These are phyloP conservation scores for Puccinia coronata DNA, from an alignment of 1,284 basidiomycete species.

Conservation along the genomic window DNA sequence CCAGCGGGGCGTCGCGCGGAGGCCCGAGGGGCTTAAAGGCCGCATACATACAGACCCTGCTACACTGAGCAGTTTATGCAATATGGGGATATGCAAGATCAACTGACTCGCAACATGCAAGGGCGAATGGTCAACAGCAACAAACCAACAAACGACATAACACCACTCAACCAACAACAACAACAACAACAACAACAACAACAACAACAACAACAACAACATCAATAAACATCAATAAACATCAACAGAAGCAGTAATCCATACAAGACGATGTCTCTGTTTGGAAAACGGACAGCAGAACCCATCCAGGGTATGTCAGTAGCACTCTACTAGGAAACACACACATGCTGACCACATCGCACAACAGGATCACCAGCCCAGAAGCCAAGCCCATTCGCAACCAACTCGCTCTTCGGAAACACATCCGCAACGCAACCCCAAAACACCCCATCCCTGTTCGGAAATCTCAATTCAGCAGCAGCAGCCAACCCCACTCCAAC, in stretches of 20 bases:
- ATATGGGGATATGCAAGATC: too few relatives aligned
- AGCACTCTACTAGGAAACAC: background rate
- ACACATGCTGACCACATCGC: background rate
- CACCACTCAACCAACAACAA: too few relatives aligned
- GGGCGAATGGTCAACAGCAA: background rate
- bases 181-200: background rate
- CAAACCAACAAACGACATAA: background rate
- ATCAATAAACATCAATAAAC: background rate
- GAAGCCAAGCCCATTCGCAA: constrained; percentile 37
- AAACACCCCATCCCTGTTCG: constrained; percentile 4
- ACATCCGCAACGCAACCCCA: background rate
- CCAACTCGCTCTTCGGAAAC: constrained; percentile 21
- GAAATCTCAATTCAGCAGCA: background rate
- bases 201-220: background rate
- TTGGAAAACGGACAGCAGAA: constrained; percentile 20
- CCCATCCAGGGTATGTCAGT: constrained; percentile 22
- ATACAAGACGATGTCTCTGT: background rate
- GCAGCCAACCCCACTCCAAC: background rate
- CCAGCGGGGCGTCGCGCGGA: too few relatives aligned
- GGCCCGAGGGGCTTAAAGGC: too few relatives aligned
- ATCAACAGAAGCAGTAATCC: background rate
- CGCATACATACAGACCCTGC: too few relatives aligned
- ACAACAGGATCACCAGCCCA: constrained; percentile 26
- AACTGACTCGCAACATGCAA: too few relatives aligned
- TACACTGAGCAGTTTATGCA: too few relatives aligned